Evolutionary conservation across 2,329 filamentous ascomycete species (phyloP), one percentile per base, ranked within the genome.

Genomic region (Stagonosporopsis vannaccii): DNA sequence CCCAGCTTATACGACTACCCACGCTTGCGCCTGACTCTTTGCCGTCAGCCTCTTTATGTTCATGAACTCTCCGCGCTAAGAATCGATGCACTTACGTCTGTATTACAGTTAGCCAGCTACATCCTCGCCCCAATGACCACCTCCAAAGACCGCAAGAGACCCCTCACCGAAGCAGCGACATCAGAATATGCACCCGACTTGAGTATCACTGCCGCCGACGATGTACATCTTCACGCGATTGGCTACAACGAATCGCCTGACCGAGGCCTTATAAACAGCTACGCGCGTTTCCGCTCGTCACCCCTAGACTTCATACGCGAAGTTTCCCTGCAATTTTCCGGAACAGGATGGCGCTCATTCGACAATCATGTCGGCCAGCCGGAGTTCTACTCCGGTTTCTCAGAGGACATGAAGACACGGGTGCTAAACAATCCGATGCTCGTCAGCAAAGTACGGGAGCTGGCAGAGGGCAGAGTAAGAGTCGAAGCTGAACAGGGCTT

Each of bases 271-370:
- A 87, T 94, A 79, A 87, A 89, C 75, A 87, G 93, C 71, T 95
- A 95, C 83, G 90, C 91, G 44, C 90, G 92, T 41, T 97, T 98
- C 75, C 88, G 94, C 55, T 79, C 89, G 53, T 83, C 85, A 51
- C 87, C 87, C 1, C 79, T 89, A 61, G 84, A 92, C 62, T 98
- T 98, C 75, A 86, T 98, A 26, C 91, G 92, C 65, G 95, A 99
- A 80, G 89, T 99, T 30, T 95, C 91, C 42, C 83, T 97, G 30
- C 93, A 98, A 77, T 90, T 98, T 61, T 94, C 92, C 12, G 95
- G 95, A 51, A 90, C 90, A 46, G 94, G 93, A 74, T 99, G 95
- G 95, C 90, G 95, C 59, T 91, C 91, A 58, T 99, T 99, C 79
- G 92, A 98, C 71, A 82, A 90, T 60, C 85, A 93, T 60, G 89